Base-by-base conservation (phyloP, 2,329 filamentous ascomycete genomes). In the Phialophora macrospora region DNA sequence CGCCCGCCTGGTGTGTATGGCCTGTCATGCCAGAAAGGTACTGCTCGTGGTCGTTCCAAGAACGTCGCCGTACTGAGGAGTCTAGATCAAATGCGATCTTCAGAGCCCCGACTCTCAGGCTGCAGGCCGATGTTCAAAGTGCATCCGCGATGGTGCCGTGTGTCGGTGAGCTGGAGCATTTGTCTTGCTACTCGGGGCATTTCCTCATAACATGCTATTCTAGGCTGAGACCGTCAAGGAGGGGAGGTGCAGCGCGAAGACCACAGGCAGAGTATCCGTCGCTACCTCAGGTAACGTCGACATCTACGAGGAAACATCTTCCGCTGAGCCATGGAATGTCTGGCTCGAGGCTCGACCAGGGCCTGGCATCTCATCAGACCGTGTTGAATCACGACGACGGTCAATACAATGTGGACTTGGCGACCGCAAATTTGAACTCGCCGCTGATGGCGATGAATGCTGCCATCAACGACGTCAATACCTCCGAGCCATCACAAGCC, bases 21-120 rank as follows among this genome's bases (percentile, higher is more conserved):
- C 38, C 17, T 44, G 38, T 44, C 38, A 44, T 44, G 38, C 38
- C 38, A 44, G 38, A 44, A 44, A 44, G 38, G 38, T 44, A 44
- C 17, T 44, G 38, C n/a, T 44, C 38, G 38, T 44, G 38, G 38
- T 44, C 38, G 38, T 44, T 20, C 38, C 38, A 20, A n/a, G 38
- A n/a, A n/a, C 38, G 38, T 44, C 38, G 38, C 38, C 6, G 38
- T 44, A 44, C 38, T 44, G 38, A 44, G 20, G 38, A n/a, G 17
- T 44, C 38, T 44, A 44, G 38, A 44, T 44, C 38, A 44, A 44
- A 44, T 44, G 38, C 38, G 38, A 44, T 44, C 38, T 44, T n/a
- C 38, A 44, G 14, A 44, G 38, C 38, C 38, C 38, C 3, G 38
- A 44, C 8, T n/a, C 38, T 44, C 38, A 44, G 38, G 38, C 38